Conservation (phyloP, 768 basidiomycete species). For the Trametes elegans region DNA sequence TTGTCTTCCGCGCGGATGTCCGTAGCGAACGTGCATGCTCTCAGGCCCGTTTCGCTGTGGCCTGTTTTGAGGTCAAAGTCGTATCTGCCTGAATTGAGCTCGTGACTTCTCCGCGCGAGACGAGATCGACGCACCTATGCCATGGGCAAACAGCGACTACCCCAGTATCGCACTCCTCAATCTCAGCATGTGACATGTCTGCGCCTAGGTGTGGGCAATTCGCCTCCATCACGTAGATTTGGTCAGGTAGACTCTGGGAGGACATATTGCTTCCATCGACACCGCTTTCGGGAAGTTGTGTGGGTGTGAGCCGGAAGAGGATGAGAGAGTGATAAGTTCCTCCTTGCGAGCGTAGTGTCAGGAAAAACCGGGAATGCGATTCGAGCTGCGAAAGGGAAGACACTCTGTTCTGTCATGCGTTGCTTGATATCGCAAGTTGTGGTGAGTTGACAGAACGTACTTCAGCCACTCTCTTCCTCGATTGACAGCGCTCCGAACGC, state of each 20-base stretch:
- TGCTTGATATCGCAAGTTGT: too few species aligned
- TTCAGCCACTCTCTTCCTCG: background rate
- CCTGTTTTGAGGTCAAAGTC: constrained; percentile 74
- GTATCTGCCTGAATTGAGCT: constrained; percentile 43
- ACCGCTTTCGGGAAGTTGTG: constrained; percentile 4
- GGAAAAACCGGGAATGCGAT: constrained; percentile 57
- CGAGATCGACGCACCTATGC: constrained; percentile 48
- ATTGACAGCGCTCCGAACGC: too few species aligned
- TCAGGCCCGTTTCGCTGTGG: constrained; percentile 65
- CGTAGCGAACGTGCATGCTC: constrained; percentile 65
- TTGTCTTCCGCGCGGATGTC: constrained; percentile 41
- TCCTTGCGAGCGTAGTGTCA: constrained; percentile 58
- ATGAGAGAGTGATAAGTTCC: constrained; percentile 62
- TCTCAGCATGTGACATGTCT: constrained; percentile 76
- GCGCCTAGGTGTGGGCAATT: constrained; percentile 80
- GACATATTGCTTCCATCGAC: constrained; percentile 4
- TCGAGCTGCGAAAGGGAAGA: constrained; percentile 42
- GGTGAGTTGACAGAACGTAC: too few species aligned
- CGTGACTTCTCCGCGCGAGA: background rate
- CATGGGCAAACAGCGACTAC: constrained; percentile 72
- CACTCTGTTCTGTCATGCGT: constrained; percentile 34
- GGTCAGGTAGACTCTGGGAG: constrained; percentile 17
- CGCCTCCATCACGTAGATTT: constrained; percentile 80
- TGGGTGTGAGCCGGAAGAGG: constrained; percentile 56
- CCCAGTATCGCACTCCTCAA: constrained; percentile 62